phyloP scores from a whole-genome alignment of 768 basidiomycete genomes.

The Sarcomyxa edulis region DNA sequence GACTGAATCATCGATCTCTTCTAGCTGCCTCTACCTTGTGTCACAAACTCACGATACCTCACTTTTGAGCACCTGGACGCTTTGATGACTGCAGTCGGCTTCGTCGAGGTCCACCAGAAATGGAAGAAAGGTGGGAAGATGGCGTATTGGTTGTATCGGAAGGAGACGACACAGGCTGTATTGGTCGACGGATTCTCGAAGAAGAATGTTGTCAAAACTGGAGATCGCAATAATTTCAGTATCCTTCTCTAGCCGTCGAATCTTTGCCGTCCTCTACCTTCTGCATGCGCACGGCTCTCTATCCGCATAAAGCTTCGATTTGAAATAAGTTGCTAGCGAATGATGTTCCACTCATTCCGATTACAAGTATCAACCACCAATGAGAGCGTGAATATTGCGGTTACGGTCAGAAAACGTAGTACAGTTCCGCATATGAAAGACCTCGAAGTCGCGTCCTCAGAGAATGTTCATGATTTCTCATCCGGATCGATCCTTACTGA shows the following conservation, averaged over 20 bases:
- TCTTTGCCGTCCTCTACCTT: not conserved
- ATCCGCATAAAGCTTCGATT: no score
- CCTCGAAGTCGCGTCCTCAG: no score
- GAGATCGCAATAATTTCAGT: slow-evolving; percentile 77
- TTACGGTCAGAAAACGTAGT: no score
- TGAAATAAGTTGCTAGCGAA: no score
- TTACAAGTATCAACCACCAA: no score
- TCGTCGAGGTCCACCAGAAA: slow-evolving; percentile 48
- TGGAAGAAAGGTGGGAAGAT: slow-evolving; percentile 78
- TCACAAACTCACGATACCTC: slow-evolving; percentile 82
- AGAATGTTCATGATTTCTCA: no score
- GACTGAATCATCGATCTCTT: not conserved
- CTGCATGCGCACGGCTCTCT: not conserved
- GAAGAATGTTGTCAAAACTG: slow-evolving; percentile 58
- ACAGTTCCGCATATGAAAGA: no score
- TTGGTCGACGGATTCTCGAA: slow-evolving; percentile 31
- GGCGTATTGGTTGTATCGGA: slow-evolving; percentile 81
- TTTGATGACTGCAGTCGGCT: slow-evolving; percentile 63
- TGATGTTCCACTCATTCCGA: no score
- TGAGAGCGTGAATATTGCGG: no score
- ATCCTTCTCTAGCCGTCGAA: slow-evolving; percentile 31
- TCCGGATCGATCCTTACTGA: no score
- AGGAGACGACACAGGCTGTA: slow-evolving; percentile 15
- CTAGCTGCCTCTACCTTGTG: slow-evolving; percentile 81
- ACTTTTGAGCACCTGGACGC: slow-evolving; percentile 49